A percentile compares a stretch with the other conserved stretches of the same genome.
Evolutionary conservation across 2,329 filamentous ascomycete genomes (phyloP).

Genomic region (Camptophora hylomeconis): DNA sequence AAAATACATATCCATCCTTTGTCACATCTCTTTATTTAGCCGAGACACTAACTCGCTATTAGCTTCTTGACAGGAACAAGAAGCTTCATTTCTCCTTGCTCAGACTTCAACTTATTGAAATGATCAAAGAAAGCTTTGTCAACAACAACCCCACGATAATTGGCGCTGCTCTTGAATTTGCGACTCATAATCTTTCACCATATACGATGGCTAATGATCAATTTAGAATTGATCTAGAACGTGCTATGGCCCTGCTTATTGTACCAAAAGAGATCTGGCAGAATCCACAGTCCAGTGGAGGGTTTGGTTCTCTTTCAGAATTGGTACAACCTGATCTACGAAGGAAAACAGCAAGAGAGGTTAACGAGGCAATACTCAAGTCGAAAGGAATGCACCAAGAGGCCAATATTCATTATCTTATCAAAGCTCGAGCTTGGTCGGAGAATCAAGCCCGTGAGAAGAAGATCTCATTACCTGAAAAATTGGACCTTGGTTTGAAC

Average conservation of each 20-base stretch:
- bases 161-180: slow-evolving; percentile 69
- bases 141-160: slow-evolving; percentile 47
- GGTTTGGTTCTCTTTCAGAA: slow-evolving; percentile 44
- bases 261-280: slow-evolving; percentile 61
- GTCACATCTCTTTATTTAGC: slow-evolving; percentile 4
- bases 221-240: slow-evolving; percentile 77
- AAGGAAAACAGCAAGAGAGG: slow-evolving; percentile 68
- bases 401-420: slow-evolving; percentile 67
- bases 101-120: slow-evolving; percentile 81
- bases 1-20: slow-evolving; percentile 12
- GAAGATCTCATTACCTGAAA: slow-evolving; percentile 31
- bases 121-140: slow-evolving; percentile 48
- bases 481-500: slow-evolving; percentile 30
- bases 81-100: slow-evolving; percentile 80
- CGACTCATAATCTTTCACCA: slow-evolving; percentile 73
- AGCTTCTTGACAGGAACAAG: slow-evolving; percentile 80
- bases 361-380: slow-evolving; percentile 77
- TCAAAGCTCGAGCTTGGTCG: slow-evolving; percentile 74
- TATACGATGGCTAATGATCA: slow-evolving; percentile 68
- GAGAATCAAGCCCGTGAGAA: slow-evolving; percentile 46
- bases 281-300: slow-evolving; percentile 38
- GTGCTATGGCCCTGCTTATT: slow-evolving; percentile 83
- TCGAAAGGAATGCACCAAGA: slow-evolving; percentile 62
- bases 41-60: slow-evolving; percentile 18
- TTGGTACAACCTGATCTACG: slow-evolving; percentile 70